Evolutionary conservation across 371 early-diverging fungal species (phyloP), one percentile per base, ranked within the genome.

Genomic region (Smittium culicis): DNA sequence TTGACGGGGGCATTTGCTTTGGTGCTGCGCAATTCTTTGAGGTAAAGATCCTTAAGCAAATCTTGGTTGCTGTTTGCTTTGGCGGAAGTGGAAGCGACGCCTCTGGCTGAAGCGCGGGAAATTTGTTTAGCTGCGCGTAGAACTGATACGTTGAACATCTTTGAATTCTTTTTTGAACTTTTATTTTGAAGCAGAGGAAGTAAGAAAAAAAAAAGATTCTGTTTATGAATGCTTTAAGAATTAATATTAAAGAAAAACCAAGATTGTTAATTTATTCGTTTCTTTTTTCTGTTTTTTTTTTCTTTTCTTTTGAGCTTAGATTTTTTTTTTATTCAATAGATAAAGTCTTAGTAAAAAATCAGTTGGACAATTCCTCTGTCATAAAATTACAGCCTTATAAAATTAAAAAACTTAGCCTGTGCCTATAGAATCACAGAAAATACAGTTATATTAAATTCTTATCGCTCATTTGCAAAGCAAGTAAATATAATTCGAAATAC

Each of bases 11-110:
- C 14, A 60, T 60, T 32, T 11, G 16, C 32, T 32, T 60, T 60
- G 60, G 27, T 29, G 60, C 32, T 60, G 25, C 60, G 60, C 60
- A 60, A 27, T 60, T 60, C 60, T 25, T 60, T 60, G 14, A 60
- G 25, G 25, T 60, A 60, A 32, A 32, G 29, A 27, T 60, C 27
- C 27, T 60, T 60, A 11, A 60, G 27, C 16, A 60, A 29, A 60
- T 60, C 60, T 60, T 55, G 24, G n/a, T 24, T 27, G n/a, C 24
- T 24, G 24, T 55, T 55, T 27, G 55, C n/a, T 27, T 24, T 24
- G n/a, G 24, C 55, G 24, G 24, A 55, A 55, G n/a, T 55, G 55
- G 24, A 55, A 24, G 24, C 55, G 24, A 55, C 24, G 24, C 55
- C 55, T 27, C 55, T 24, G 24, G 24, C 24, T 55, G 24, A 55